A percentile compares a stretch with the other conserved stretches of the same genome.
These are phyloP conservation scores for Umbelopsis sp. DNA, from an alignment of 371 early-diverging fungal species.

Conservation along the genomic window DNA sequence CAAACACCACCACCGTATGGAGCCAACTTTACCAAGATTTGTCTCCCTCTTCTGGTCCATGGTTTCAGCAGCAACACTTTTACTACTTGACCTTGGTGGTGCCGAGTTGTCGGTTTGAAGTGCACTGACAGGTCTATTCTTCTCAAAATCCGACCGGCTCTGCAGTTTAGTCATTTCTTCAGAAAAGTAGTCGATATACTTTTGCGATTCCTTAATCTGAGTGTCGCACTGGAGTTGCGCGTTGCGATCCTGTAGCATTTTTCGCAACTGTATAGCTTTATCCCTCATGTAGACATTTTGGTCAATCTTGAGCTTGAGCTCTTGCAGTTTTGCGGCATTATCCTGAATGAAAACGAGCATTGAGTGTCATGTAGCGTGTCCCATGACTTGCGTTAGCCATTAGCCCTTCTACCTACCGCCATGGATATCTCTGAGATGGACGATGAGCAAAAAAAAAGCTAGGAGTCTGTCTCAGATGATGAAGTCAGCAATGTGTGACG, in stretches of 20 bases:
- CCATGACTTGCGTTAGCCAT: neutral
- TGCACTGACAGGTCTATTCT: neutral
- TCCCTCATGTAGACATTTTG: constrained; percentile 71
- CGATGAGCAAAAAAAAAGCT: neutral
- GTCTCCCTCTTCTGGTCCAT: constrained; percentile 40
- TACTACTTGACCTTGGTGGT: constrained; percentile 36
- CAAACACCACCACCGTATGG: neutral
- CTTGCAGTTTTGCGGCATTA: constrained; percentile 38
- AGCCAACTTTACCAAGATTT: constrained; percentile 39
- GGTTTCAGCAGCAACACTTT: constrained; percentile 17
- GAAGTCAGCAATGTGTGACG: constrained; percentile 19
- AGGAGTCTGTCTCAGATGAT: constrained; percentile 9
- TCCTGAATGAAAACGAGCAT: constrained; percentile 12
- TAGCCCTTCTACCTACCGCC: constrained; percentile 1
- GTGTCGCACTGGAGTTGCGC: constrained; percentile 78
- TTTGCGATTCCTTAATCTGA: constrained; percentile 78
- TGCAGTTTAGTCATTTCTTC: constrained; percentile 68
- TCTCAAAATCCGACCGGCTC: constrained; percentile 26
- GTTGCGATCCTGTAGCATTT: constrained; percentile 67
- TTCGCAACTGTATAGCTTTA: constrained; percentile 71
- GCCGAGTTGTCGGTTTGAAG: neutral
- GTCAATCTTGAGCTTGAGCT: constrained; percentile 62
- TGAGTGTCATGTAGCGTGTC: neutral
- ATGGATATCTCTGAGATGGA: constrained; percentile 10
- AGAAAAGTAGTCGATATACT: constrained; percentile 82